These are phyloP conservation scores for Dendrobium catenatum DNA, from an alignment of 106 monocot species.

Conservation along the genomic window DNA sequence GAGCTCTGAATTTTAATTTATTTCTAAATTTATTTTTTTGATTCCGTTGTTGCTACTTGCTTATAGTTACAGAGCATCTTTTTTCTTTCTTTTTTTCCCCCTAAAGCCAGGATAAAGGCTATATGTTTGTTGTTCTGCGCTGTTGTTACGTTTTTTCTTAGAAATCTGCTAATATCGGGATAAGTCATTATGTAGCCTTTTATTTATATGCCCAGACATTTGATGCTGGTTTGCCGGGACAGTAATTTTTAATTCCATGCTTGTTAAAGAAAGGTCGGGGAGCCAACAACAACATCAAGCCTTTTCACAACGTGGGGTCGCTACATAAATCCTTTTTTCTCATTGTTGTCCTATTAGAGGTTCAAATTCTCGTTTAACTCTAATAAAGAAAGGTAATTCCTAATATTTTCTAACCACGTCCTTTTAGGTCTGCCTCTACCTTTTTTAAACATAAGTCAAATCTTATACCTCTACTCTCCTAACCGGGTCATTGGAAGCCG, in stretches of 20 bases:
- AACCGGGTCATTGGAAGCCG: too few species aligned
- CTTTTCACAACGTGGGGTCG: too few species aligned
- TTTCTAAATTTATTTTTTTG: constrained; percentile 4
- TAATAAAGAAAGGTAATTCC: too few species aligned
- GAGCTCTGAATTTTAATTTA: constrained; percentile 2
- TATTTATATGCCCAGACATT: not conserved
- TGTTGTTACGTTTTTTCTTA: not conserved
- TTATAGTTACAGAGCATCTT: not conserved
- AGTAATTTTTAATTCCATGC: not conserved
- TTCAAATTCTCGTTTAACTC: too few species aligned
- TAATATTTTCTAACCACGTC: too few species aligned
- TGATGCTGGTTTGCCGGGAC: not conserved
- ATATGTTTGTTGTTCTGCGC: too few species aligned
- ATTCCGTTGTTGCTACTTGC: not conserved
- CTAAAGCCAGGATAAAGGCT: too few species aligned
- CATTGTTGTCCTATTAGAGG: too few species aligned
- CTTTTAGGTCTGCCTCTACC: too few species aligned
- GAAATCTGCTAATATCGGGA: not conserved
- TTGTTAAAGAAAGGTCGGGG: not conserved
- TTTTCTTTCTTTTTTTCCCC: not conserved
- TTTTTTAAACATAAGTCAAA: too few species aligned
- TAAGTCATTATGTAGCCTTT: not conserved
- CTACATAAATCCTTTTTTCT: too few species aligned
- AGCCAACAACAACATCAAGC: not conserved
- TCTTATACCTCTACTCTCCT: too few species aligned